Evolutionary conservation across 129 eudicot species (phyloP).

Genomic region (Cynara cardunculus): DNA sequence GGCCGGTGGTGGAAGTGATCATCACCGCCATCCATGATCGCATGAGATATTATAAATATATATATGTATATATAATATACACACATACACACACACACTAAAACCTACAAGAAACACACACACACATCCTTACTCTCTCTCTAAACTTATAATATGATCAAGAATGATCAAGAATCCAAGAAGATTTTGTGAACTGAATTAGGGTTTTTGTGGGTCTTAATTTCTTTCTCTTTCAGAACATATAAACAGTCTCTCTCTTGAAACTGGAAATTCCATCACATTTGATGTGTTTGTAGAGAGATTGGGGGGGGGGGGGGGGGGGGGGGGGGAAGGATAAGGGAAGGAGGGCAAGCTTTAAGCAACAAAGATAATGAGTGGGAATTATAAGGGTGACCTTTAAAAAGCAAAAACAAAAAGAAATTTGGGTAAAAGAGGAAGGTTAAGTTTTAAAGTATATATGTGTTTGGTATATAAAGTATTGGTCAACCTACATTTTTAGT

Average conservation of each 20-base stretch:
- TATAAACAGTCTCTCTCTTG: constrained; percentile 17
- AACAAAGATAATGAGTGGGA: constrained; percentile 98
- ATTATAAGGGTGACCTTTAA: constrained; percentile 87
- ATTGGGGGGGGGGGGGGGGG: constrained; percentile 13
- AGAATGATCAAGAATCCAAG: neutral
- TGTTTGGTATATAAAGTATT: constrained; percentile 30
- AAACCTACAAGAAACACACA: constrained; percentile 9
- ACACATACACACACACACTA: constrained; percentile 1
- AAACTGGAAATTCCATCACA: constrained; percentile 21
- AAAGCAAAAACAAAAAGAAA: constrained; percentile 48
- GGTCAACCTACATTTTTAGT: constrained; percentile 28
- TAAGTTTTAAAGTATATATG: constrained; percentile 2
- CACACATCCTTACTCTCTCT: neutral
- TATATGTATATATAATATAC: neutral
- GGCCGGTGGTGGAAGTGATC: constrained; percentile 61
- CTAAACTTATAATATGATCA: neutral
- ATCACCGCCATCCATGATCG: constrained; percentile 75
- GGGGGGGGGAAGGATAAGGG: constrained; percentile 36
- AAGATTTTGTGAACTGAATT: constrained; percentile 19
- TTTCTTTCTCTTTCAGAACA: constrained; percentile 28
- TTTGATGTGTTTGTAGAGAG: constrained; percentile 7
- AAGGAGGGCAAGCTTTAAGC: constrained; percentile 67
- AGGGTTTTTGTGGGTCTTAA: constrained; percentile 34
- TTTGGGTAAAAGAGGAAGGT: constrained; percentile 5
- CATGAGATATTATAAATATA: constrained; percentile 16